Evolutionary conservation across 1,284 basidiomycete species (phyloP).

Genomic region (Sanguinoderma infundibulare): DNA sequence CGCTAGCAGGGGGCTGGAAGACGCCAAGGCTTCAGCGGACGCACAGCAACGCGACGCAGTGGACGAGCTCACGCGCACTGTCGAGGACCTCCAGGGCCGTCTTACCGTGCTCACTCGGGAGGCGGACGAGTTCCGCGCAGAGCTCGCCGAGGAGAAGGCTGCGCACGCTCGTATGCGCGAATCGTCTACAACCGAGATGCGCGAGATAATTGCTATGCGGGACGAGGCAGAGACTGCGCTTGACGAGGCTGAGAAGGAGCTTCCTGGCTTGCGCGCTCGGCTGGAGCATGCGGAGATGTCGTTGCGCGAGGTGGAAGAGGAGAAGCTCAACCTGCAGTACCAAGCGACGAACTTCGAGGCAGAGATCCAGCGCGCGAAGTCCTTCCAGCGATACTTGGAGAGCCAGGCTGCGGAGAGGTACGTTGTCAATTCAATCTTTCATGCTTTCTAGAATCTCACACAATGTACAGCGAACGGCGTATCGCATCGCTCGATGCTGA

Average conservation of each 20-base stretch:
- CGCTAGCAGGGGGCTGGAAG: conserved; percentile 24
- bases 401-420: conserved; percentile 64
- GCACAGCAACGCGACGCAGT: conserved; percentile 30
- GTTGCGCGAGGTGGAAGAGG: conserved; percentile 44
- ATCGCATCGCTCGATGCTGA: conserved; percentile 48
- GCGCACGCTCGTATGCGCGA: conserved; percentile 34
- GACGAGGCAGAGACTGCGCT: conserved; percentile 36
- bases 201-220: conserved; percentile 26
- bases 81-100: conserved; percentile 34
- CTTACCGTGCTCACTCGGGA: conserved; percentile 29
- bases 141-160: conserved; percentile 44
- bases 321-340: conserved; percentile 53
- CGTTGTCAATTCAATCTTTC: conserved; percentile 5
- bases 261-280: conserved; percentile 32
- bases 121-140: conserved; percentile 31
- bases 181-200: conserved; percentile 29
- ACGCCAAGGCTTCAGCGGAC: conserved; percentile 32
- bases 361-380: conserved; percentile 64
- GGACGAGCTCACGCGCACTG: conserved; percentile 34
- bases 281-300: conserved; percentile 32
- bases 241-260: conserved; percentile 33
- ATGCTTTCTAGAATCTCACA: conserved; percentile 9
- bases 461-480: conserved; percentile 49
- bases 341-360: conserved; percentile 62
- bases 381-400: conserved; percentile 63